Percentiles rank a stretch among this genome's conserved stretches.
These are phyloP conservation scores for Groenewaldozyma tartarivorans DNA, from an alignment of 805 yeast genomes.

Conservation along the genomic window DNA sequence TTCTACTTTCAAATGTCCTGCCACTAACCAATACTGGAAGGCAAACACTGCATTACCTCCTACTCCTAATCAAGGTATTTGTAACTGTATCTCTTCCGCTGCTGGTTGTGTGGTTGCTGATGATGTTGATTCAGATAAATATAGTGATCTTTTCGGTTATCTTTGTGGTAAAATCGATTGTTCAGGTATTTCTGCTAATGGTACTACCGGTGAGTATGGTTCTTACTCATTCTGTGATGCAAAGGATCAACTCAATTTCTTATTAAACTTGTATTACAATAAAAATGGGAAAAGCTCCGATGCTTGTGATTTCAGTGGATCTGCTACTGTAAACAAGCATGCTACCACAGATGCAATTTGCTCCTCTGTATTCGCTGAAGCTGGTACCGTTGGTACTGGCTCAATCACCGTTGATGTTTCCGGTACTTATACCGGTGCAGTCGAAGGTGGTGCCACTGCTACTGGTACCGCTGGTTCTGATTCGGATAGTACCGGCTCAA, in stretches of 20 bases:
- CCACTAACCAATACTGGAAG: conserved; percentile 46
- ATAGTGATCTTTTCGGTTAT: conserved; percentile 46
- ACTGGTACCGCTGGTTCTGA: conserved; percentile 17
- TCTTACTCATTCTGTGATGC: conserved; percentile 63
- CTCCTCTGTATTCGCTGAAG: conserved; percentile 44
- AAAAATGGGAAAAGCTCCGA: conserved; percentile 34
- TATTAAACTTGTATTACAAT: conserved; percentile 55
- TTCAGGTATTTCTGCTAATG: conserved; percentile 51
- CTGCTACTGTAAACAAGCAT: conserved; percentile 44
- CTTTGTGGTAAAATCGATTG: conserved; percentile 56
- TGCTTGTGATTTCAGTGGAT: conserved; percentile 67
- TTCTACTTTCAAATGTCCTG: conserved; percentile 38
- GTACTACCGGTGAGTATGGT: conserved; percentile 59
- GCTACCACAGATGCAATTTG: conserved; percentile 41
- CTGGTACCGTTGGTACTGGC: conserved; percentile 66
- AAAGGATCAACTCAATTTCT: conserved; percentile 57
- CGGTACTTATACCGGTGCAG: conserved; percentile 24
- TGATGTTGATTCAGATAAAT: conserved; percentile 44
- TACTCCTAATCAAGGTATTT: conserved; percentile 57
- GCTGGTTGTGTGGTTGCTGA: conserved; percentile 50
- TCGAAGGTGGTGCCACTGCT: conserved; percentile 12
- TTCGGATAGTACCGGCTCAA: conserved; percentile 20
- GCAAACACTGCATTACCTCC: conserved; percentile 68
- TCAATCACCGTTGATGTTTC: conserved; percentile 36
- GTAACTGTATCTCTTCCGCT: conserved; percentile 50